A percentile compares a stretch with the other conserved stretches of the same genome.
Evolutionary conservation across 176 grass and related monocot genomes (phyloP).

Genomic region (Oryza glaberrima): DNA sequence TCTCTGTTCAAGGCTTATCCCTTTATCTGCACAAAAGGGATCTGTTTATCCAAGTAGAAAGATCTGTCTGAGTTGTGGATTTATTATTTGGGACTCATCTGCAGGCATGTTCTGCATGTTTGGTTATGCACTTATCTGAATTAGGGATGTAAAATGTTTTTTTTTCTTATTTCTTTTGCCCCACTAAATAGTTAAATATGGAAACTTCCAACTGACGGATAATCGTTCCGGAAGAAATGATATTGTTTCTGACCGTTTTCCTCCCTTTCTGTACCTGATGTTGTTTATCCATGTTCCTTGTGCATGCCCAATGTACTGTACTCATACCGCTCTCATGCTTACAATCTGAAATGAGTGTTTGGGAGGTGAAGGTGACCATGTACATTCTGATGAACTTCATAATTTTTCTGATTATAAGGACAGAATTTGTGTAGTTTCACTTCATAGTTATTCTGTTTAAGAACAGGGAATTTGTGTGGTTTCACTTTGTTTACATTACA

Average conservation of each 20-base stretch:
- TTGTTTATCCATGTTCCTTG: neutral
- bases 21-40: neutral
- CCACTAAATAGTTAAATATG: no score
- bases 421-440: no score
- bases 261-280: neutral
- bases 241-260: no score
- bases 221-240: no score
- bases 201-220: no score
- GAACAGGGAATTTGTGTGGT: no score
- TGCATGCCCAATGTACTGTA: neutral
- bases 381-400: neutral
- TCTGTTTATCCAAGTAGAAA: neutral
- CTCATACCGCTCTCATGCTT: neutral
- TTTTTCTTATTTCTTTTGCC: no score
- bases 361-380: neutral
- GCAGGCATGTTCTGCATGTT: neutral
- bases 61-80: neutral
- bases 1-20: neutral
- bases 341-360: neutral
- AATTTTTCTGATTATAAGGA: neutral
- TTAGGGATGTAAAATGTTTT: no score
- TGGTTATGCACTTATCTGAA: neutral
- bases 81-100: neutral
- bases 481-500: no score
- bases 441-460: no score